Evolutionary conservation across 2,329 filamentous ascomycete genomes (phyloP), one percentile per base, ranked within the genome.

Genomic region (Periglandula ipomoeae): DNA sequence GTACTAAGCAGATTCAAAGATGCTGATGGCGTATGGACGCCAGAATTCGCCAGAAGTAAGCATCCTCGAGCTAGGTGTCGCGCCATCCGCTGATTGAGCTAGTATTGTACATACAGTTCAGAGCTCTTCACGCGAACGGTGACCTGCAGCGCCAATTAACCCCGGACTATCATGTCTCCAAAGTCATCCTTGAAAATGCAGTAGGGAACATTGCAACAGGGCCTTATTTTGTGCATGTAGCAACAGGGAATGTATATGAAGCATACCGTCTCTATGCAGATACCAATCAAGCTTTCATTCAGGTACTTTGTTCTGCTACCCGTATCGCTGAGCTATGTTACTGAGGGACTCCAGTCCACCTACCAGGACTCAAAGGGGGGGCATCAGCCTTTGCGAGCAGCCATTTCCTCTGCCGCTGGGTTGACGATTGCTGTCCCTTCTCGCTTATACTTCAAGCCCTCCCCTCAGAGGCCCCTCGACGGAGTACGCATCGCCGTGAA

Each of bases 401-500:
- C 37, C 37, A 20, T 39, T 20, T 7, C 19, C 7, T 39, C 37
- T 39, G 37, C 37, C 7, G 37, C 37, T n/a, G 37, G 11, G 19
- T 20, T 39, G 11, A 39, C 37, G 7, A 39, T 39, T 17, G 37
- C 37, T 17, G 37, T 39, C 19, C 37, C 37, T n/a, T 39, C 37
- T 20, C 37, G 37, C 8, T 39, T 39, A 20, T 39, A 39, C 37
- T 8, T 8, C 37, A 17, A 9, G 11, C 37, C 37, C 11, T n/a
- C 37, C 11, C 37, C 37, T n/a, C 9, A 39, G 37, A 39, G 19
- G 37, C 37, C 37, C 8, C 37, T 39, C 11, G 37, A 9, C 7
- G 37, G 37, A 15, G 37, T 39, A 39, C 37, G 37, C 8, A 39
- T 39, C 8, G 37, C 37, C 37, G 40, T 56, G 11, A 56, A 56